Base-by-base conservation (phyloP, 805 yeast species). In the Ogataea trehaloabstinens region DNA sequence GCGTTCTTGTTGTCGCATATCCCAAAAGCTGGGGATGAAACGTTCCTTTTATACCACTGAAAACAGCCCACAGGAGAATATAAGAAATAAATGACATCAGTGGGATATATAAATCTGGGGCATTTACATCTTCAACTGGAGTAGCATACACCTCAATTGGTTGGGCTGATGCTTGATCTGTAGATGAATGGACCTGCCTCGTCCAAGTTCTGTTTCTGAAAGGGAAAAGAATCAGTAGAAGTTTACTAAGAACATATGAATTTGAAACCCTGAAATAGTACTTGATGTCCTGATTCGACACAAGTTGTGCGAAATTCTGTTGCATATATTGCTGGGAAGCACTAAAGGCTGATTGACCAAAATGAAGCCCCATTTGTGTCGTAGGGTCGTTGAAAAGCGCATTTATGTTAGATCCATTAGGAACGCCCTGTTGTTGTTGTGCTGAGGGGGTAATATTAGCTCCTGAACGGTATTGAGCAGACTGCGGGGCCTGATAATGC, bases 101-200 rank as follows among this genome's bases (percentile, higher is more conserved):
- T 5, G 99, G 99, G 38, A 93, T 86, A 63, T 93, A 93, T 68
- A 93, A 74, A 60, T 93, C 99, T 2, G 99, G 99, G 0, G 98
- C 95, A 56, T 95, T 93, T 41, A 83, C 72, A 59, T 93, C 99
- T 45, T 85, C 86, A 32, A 75, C 64, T 12, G 99, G 96, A 8
- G 86, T 79, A 2, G 87, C 82, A 60, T 72, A 87, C 16, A 50
- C 44, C 29, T 68, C 74, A 24, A 63, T 66, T 16, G 64, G 52
- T 42, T 38, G 50, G 13, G 48, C 21, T 6, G 57, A 29, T 16
- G 66, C 63, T 17, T 58, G 63, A 29, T 64, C 64, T 13, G 67
- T 68, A 4, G 66, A 48, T 16, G 57, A 49, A 31, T 68, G 58
- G 31, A 53, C 56, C 34, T 69, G 58, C 45, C 97, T 72, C 25